phyloP scores from a whole-genome alignment of 306 rosid genomes.

The cucumber (Cucumis sativus) region DNA sequence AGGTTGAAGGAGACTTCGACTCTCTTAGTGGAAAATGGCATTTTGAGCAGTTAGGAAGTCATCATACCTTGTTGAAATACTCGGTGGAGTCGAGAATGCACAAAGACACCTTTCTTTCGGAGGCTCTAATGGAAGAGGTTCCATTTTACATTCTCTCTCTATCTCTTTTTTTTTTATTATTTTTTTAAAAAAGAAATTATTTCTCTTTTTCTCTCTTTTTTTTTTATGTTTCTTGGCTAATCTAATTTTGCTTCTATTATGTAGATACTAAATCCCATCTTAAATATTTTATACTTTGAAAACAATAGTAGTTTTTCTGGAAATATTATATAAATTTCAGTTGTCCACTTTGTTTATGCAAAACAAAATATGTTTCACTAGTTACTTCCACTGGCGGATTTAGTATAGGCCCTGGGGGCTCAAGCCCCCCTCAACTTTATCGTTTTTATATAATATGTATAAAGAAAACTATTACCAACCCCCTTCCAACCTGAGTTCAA shows the following conservation, averaged over 20 bases:
- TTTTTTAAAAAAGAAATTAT: too few species aligned
- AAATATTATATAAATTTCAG: neutral
- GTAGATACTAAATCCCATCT: neutral
- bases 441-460: too few species aligned
- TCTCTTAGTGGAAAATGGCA: conserved; percentile 80
- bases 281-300: neutral
- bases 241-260: neutral
- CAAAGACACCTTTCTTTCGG: conserved; percentile 86
- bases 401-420: too few species aligned
- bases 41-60: conserved; percentile 91
- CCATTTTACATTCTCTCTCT: neutral
- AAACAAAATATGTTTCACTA: neutral
- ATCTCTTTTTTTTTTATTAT: neutral
- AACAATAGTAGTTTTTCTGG: neutral
- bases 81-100: conserved; percentile 91
- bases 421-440: too few species aligned
- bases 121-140: conserved; percentile 96
- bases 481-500: too few species aligned
- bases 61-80: conserved; percentile 82
- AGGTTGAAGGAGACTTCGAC: conserved; percentile 93
- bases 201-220: too few species aligned
- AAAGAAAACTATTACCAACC: too few species aligned
- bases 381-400: too few species aligned
- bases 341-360: neutral
- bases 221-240: neutral